Percentiles rank a stretch among this genome's conserved stretches.
These are phyloP conservation scores for Xylaria sp. DNA, from an alignment of 2,329 filamentous ascomycete genomes.

Conservation along the genomic window DNA sequence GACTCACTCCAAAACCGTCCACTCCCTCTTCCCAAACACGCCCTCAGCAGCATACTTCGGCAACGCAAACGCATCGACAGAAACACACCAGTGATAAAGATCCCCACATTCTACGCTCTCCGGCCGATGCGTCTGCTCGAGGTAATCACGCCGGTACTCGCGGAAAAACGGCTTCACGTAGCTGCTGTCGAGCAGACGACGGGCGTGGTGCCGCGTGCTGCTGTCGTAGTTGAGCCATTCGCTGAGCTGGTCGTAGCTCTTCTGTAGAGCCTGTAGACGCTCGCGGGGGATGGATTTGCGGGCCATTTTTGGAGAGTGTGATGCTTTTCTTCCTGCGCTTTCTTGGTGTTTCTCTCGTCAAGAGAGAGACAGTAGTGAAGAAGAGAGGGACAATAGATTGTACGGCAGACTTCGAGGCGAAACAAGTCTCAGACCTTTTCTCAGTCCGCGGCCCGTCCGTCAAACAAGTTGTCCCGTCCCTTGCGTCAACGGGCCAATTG, in stretches of 20 bases:
- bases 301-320: conserved; percentile 10
- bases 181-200: conserved; percentile 22
- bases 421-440: neutral
- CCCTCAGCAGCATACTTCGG: conserved; percentile 14
- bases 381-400: neutral
- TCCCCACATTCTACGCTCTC: conserved; percentile 22
- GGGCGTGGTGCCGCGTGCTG: conserved; percentile 18
- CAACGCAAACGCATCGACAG: conserved; percentile 20
- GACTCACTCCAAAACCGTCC: conserved; percentile 25
- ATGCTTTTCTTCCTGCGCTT: too few relatives aligned
- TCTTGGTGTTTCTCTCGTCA: neutral
- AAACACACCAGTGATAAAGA: conserved; percentile 19
- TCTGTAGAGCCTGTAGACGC: conserved; percentile 17
- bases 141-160: conserved; percentile 29
- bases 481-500: neutral
- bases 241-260: conserved; percentile 23
- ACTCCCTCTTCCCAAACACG: conserved; percentile 19
- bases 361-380: neutral
- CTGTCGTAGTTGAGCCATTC: conserved; percentile 25
- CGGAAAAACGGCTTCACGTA: conserved; percentile 28
- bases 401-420: neutral
- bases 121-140: conserved; percentile 19
- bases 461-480: neutral
- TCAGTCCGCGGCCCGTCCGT: neutral
- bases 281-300: conserved; percentile 20